Percentiles rank a stretch among this genome's conserved stretches.
Conservation (phyloP, 441 rosid species). For the Mallotus repandus region DNA sequence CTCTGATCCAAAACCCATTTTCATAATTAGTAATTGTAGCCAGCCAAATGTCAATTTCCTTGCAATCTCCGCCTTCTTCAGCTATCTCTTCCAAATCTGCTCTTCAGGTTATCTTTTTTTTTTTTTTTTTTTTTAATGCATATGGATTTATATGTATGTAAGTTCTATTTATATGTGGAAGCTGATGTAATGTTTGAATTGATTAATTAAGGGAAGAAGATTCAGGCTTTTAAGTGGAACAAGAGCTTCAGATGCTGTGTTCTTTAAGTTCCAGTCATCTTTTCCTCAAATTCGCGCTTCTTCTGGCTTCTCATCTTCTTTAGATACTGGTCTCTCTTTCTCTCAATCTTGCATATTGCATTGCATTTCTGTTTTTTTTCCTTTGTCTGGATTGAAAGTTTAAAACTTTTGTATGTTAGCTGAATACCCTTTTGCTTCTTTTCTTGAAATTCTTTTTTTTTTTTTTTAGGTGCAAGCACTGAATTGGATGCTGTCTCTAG, state of each 20-base stretch:
- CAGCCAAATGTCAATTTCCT: constrained; percentile 53
- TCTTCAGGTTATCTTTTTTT: constrained; percentile 29
- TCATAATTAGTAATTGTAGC: background rate
- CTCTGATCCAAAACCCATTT: background rate
- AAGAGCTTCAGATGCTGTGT: constrained; percentile 35
- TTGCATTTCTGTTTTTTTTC: background rate
- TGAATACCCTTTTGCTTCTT: background rate
- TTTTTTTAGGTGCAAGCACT: constrained; percentile 47
- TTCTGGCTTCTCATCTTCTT: constrained; percentile 53
- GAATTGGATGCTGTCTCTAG: constrained; percentile 92
- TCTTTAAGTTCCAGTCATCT: constrained; percentile 40
- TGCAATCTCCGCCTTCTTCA: constrained; percentile 76
- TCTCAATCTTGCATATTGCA: constrained; percentile 3
- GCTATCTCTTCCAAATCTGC: constrained; percentile 50
- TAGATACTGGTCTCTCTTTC: constrained; percentile 46
- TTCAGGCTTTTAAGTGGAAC: constrained; percentile 39
- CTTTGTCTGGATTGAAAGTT: background rate
- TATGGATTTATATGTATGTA: background rate
- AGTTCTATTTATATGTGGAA: background rate
- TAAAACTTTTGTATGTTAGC: background rate
- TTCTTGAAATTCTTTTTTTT: background rate
- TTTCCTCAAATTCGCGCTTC: constrained; percentile 57
- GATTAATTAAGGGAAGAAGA: constrained; percentile 25
- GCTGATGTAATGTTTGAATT: background rate
- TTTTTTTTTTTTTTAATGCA: no score